A percentile compares a stretch with the other conserved stretches of the same genome.
These are phyloP conservation scores for Blastocystis sp. DNA, from an alignment of 352 stramenopile species.

Conservation along the genomic window DNA sequence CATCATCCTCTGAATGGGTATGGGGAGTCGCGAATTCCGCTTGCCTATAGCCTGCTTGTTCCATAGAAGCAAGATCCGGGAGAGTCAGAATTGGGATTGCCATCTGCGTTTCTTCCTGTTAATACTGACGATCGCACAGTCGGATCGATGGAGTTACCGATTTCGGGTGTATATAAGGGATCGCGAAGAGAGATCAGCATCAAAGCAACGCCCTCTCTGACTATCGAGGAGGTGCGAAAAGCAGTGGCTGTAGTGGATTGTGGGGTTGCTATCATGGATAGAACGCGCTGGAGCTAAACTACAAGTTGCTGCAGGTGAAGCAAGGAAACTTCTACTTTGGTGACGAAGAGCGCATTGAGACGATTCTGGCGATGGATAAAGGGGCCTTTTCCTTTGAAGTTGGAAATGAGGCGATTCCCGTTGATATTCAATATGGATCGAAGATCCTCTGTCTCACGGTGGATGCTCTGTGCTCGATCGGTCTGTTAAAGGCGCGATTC, in stretches of 20 bases:
- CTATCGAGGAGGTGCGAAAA: conserved; percentile 5
- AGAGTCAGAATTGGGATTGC: too few relatives aligned
- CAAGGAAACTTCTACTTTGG: conserved; percentile 55
- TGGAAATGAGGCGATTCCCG: neutral
- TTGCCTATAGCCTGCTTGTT: too few relatives aligned
- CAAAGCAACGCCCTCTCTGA: neutral
- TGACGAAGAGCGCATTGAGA: neutral
- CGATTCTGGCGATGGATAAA: conserved; percentile 5
- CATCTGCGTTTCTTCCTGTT: too few relatives aligned
- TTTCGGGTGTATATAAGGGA: conserved; percentile 39
- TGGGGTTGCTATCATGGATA: neutral
- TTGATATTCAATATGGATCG: conserved; percentile 36
- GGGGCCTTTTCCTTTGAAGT: conserved; percentile 60
- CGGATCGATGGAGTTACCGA: conserved; percentile 10
- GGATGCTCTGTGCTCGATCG: conserved; percentile 1
- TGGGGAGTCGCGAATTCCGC: too few relatives aligned
- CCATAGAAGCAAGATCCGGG: too few relatives aligned
- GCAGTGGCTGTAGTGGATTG: neutral
- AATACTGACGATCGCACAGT: too few relatives aligned
- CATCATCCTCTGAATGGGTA: too few relatives aligned
- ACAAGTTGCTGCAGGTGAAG: conserved; percentile 31
- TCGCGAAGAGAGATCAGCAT: conserved; percentile 17
- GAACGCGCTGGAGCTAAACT: conserved; percentile 8
- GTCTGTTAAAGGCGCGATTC: conserved; percentile 28
- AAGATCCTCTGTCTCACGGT: neutral